These are phyloP conservation scores for Phragmites australis DNA, from an alignment of 176 grass and related monocot genomes.

Conservation along the genomic window DNA sequence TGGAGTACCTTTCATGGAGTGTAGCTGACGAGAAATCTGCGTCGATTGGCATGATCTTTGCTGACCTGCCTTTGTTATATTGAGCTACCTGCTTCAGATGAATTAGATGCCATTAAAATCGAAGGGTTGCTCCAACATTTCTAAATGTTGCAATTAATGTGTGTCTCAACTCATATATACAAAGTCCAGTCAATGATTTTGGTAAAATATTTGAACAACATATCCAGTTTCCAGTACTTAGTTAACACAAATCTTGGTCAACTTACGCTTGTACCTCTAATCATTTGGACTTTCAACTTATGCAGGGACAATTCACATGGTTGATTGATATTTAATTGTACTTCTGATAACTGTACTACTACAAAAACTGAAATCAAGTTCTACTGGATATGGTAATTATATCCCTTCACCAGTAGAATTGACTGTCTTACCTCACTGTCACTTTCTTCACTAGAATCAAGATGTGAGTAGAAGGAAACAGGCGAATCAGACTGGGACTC, in stretches of 20 bases:
- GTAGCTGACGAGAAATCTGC: conserved; percentile 63
- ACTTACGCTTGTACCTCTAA: neutral
- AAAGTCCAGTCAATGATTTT: neutral
- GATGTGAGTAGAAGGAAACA: conserved; percentile 72
- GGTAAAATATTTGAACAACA: neutral
- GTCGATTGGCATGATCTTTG: conserved; percentile 62
- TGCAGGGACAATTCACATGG: neutral
- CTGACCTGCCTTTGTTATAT: conserved; percentile 54
- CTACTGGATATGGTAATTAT: neutral
- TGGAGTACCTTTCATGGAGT: conserved; percentile 67
- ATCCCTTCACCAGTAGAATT: neutral
- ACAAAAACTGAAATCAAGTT: neutral
- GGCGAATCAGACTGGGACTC: conserved; percentile 79
- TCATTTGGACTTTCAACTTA: neutral
- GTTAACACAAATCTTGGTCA: neutral
- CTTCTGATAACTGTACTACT: neutral
- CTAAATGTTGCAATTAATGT: neutral
- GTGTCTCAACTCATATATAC: neutral
- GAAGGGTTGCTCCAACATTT: neutral
- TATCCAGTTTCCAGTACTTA: neutral
- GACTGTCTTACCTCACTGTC: conserved; percentile 57
- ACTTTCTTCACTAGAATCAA: conserved; percentile 60
- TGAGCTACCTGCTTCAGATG: conserved; percentile 41
- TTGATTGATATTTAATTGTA: neutral
- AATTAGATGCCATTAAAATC: conserved; percentile 29